phyloP scores from a whole-genome alignment of 257 asterid genomes.

The Verbascum thapsus region DNA sequence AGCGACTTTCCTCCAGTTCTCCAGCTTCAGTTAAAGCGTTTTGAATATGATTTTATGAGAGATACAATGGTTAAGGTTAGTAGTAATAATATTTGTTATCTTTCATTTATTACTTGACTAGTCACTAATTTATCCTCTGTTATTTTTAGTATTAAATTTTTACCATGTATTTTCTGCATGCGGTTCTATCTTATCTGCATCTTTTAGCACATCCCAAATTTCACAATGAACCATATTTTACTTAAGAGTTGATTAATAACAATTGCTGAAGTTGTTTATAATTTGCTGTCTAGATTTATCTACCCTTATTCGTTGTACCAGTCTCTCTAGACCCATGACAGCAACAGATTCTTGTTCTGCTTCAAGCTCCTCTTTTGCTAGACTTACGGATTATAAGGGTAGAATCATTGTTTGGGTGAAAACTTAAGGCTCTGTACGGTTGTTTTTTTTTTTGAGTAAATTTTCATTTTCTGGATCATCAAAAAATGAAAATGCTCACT shows the following conservation, averaged over 20 bases:
- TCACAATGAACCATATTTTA: slow-evolving; percentile 19
- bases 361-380: slow-evolving; percentile 1
- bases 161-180: slow-evolving; percentile 4
- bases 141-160: slow-evolving; percentile 12
- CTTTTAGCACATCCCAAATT: slow-evolving; percentile 11
- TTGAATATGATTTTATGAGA: slow-evolving; percentile 94
- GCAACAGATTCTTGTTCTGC: slow-evolving; percentile 5
- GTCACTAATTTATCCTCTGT: slow-evolving; percentile 3
- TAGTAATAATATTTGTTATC: slow-evolving; percentile 8
- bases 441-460: no score
- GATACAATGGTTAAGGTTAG: slow-evolving; percentile 98
- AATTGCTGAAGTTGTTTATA: background rate
- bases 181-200: background rate
- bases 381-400: background rate
- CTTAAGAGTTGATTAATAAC: background rate
- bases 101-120: slow-evolving; percentile 14
- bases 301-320: background rate
- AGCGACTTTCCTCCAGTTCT: slow-evolving; percentile 97
- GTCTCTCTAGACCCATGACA: background rate
- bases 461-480: no score
- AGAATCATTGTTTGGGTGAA: background rate
- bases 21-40: slow-evolving; percentile 97
- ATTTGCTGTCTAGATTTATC: background rate
- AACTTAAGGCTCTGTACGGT: no score
- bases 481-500: no score